Conservation (phyloP, 805 yeast species). For the Candida insectorum region DNA sequence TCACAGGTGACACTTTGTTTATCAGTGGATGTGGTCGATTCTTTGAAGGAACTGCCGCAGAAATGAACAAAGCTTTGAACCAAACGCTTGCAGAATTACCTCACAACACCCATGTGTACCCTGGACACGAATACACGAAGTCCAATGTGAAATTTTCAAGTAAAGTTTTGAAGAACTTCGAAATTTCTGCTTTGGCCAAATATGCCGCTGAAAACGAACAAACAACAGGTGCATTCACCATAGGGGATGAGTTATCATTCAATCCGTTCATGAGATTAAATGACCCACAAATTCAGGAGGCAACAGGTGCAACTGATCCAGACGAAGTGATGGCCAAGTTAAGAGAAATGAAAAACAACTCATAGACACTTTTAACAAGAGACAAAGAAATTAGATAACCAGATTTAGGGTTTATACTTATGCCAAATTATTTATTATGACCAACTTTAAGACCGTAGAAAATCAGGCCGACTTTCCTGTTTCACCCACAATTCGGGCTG, state of each 20-base stretch:
- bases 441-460: conserved; percentile 34
- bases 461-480: conserved; percentile 56
- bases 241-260: conserved; percentile 73
- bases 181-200: conserved; percentile 51
- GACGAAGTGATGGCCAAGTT: conserved; percentile 66
- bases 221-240: conserved; percentile 84
- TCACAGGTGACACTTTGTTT: conserved; percentile 95
- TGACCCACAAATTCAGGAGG: conserved; percentile 59
- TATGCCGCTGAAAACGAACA: conserved; percentile 55
- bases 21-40: conserved; percentile 95
- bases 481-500: conserved; percentile 52
- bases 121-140: conserved; percentile 95
- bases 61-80: conserved; percentile 75
- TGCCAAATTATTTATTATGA: conserved; percentile 1
- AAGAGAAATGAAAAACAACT: conserved; percentile 71
- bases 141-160: conserved; percentile 77
- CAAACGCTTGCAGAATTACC: conserved; percentile 59
- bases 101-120: conserved; percentile 68
- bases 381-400: background rate
- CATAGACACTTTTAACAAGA: background rate
- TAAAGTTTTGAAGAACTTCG: conserved; percentile 53
- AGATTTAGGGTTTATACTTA: no score
- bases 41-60: conserved; percentile 82
- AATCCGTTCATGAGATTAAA: conserved; percentile 86
- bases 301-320: conserved; percentile 50